These are phyloP conservation scores for Debaryomyces fabryi DNA, from an alignment of 1,139 yeast species.

Conservation along the genomic window DNA sequence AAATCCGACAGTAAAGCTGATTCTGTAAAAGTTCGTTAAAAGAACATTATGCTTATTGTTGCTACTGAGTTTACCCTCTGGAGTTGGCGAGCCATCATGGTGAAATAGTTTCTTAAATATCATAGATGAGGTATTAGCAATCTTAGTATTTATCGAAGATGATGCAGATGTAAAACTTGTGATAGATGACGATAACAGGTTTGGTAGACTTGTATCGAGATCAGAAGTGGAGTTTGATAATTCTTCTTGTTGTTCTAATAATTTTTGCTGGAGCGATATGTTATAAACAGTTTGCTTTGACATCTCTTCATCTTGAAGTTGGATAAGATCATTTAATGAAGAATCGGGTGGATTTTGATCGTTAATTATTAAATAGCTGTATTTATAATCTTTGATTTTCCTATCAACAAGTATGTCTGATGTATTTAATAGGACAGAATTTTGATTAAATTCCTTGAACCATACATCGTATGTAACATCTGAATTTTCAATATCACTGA, in stretches of 20 bases:
- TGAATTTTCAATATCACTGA: conserved; percentile 26
- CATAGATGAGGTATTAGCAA: conserved; percentile 33
- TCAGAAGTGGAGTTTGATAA: conserved; percentile 25
- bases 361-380: conserved; percentile 9
- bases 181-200: conserved; percentile 43
- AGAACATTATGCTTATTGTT: conserved; percentile 11
- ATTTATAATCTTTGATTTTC: conserved; percentile 9
- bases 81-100: conserved; percentile 13
- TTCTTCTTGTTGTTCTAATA: conserved; percentile 30
- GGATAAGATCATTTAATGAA: conserved; percentile 20
- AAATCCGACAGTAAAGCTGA: conserved; percentile 46
- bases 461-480: conserved; percentile 34
- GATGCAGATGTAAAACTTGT: conserved; percentile 36
- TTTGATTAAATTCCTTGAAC: conserved; percentile 35
- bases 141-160: conserved; percentile 32
- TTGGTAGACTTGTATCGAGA: conserved; percentile 17
- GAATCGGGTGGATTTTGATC: background rate
- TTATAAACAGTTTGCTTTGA: conserved; percentile 26
- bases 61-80: conserved; percentile 14
- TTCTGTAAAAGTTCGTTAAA: conserved; percentile 28
- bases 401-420: conserved; percentile 17
- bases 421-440: conserved; percentile 30
- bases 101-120: conserved; percentile 36
- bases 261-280: conserved; percentile 22
- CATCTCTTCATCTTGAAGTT: conserved; percentile 37